Base-by-base conservation (phyloP, 148 eudicot genomes). In the Nyssa sinensis region DNA sequence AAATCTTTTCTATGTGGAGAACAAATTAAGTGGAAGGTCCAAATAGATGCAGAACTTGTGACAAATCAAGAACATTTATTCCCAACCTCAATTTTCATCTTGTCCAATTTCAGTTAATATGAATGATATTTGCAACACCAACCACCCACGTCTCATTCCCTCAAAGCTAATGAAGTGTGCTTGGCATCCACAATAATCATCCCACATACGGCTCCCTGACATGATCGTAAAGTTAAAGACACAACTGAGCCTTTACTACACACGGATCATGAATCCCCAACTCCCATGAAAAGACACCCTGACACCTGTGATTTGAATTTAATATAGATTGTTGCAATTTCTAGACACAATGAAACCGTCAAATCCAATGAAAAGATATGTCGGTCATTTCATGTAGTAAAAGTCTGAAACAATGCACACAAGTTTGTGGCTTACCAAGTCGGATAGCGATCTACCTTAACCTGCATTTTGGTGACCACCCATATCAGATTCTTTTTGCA, bases 381-480 rank as follows among this genome's bases (percentile, higher is more conserved):
- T n/a, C n/a, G n/a, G n/a, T 55, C 17, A 13, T 3, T 5, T 49
- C 57, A 49, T 2, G 57, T 49, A 3, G 19, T 7, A 55, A 55
- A 55, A 21, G 25, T 14, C 17, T 55, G 59, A 55, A 55, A 17
- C 24, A 1, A 55, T 19, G 19, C 6, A 55, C 25, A 55, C 5
- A 55, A 55, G 21, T 55, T 57, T 13, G 37, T 53, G 27, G 65
- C 87, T 79, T 84, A 91, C 98, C 98, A 93, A 67, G 93, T 87
- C 57, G 98, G 98, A 80, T 93, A 93, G 4, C 91, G 90, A 71
- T 93, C 92, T 27, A 93, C 87, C 68, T 86, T 59, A 79, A 89
- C 87, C 71, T 90, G 93, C 92, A 93, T 91, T 70, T 90, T 83
- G 71, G 92, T 79, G 37, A 91, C 91, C 63, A 91, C 98, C 98